Base-by-base conservation (phyloP, 805 yeast genomes). In the Yarrowia deformans region DNA sequence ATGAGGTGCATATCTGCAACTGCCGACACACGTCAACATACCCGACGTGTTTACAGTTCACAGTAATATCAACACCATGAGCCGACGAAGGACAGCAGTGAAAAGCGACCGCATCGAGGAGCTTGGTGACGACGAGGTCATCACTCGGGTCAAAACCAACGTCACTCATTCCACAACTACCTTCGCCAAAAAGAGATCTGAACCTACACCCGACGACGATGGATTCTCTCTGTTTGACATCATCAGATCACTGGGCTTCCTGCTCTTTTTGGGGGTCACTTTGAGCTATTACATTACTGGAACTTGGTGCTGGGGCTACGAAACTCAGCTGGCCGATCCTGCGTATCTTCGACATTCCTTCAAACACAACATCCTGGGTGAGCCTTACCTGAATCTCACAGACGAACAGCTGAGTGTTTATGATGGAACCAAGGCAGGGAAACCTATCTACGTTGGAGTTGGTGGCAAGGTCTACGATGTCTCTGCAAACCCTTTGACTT, bases 381-480 rank as follows among this genome's bases (percentile, higher is more conserved):
- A 69, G 8, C 75, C 76, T 10, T 70, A 72, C 34, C 76, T 78
- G 60, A 74, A 75, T 45, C 76, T 87, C 68, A 81, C 89, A 0
- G 75, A 81, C 3, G 80, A 76, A 0, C 83, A 87, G 71, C 78
- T 90, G 37, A 74, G 86, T 0, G 69, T 71, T n/a, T 86, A 80
- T 74, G 78, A 85, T 72, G 93, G 93, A 0, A 52, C 80, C 0
- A 81, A 85, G 72, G 74, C 81, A 0, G 55, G 61, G 0, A 73
- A 81, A 8, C 91, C 91, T 0, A 82, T 89, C 1, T 87, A 85
- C 72, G 71, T 90, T 3, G 90, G 85, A 0, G 76, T 90, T 3
- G 79, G 87, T 72, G 90, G 90, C 0, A 80, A 79, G 14, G 88
- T 90, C 0, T 90, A 81, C 73, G 94, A 90, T 74, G 95, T 90